These are phyloP conservation scores for Paralagenidium karlingii DNA, from an alignment of 352 stramenopile genomes.

Conservation along the genomic window DNA sequence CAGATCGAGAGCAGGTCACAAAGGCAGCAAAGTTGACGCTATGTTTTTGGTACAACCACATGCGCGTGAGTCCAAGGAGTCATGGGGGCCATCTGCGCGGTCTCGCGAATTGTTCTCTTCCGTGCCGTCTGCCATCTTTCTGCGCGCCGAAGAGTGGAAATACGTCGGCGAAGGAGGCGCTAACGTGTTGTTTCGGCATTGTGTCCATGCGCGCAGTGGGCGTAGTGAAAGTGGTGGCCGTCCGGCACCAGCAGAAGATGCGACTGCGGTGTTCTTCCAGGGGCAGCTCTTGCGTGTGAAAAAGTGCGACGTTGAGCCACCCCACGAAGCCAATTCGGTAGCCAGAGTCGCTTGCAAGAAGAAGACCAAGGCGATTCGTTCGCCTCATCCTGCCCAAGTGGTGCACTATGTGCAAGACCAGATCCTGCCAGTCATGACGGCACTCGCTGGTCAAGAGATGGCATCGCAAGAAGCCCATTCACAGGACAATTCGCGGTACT, in stretches of 20 bases:
- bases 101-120: too few species aligned
- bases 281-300: constrained; percentile 75
- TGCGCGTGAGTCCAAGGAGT: too few species aligned
- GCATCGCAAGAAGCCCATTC: too few species aligned
- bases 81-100: too few species aligned
- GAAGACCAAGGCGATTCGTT: constrained; percentile 39
- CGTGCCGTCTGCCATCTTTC: neutral
- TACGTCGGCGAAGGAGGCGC: constrained; percentile 79
- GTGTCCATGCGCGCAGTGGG: constrained; percentile 10
- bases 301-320: constrained; percentile 59
- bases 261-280: constrained; percentile 23
- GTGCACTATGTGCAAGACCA: constrained; percentile 62
- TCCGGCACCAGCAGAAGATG: too few species aligned
- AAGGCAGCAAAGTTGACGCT: too few species aligned
- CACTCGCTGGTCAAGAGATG: constrained; percentile 13
- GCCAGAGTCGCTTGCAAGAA: constrained; percentile 3
- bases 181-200: constrained; percentile 77
- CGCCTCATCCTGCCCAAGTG: constrained; percentile 49
- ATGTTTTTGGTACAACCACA: too few species aligned
- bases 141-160: constrained; percentile 61
- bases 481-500: constrained; percentile 8
- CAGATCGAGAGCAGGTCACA: too few species aligned
- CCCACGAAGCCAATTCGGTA: too few species aligned
- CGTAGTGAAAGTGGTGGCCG: neutral
- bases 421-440: constrained; percentile 50